These are phyloP conservation scores for Podospora conica DNA, from an alignment of 495 filamentous ascomycete species.

Conservation along the genomic window DNA sequence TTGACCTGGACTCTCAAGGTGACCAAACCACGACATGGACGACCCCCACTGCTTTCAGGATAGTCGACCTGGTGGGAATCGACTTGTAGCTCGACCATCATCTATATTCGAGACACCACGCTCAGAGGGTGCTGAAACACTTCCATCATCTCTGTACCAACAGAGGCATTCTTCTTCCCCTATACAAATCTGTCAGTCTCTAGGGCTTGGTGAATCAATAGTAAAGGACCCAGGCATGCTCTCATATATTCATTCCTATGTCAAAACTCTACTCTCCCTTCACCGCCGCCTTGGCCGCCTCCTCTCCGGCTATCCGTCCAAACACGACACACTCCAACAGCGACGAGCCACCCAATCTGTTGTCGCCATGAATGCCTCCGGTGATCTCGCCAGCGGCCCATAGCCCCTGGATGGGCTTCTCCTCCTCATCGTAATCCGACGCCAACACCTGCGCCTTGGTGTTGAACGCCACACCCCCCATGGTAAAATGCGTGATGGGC, in stretches of 20 bases:
- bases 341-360: constrained; percentile 47
- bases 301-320: constrained; percentile 48
- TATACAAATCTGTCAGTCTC: too few relatives aligned
- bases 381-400: constrained; percentile 53
- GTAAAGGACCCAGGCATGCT: too few relatives aligned
- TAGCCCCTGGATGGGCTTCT: constrained; percentile 37
- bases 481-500: constrained; percentile 56
- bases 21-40: background rate
- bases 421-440: constrained; percentile 20
- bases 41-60: background rate
- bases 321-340: constrained; percentile 56
- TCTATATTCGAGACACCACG: too few relatives aligned
- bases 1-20: background rate
- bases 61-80: background rate
- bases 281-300: constrained; percentile 29
- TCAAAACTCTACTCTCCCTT: background rate
- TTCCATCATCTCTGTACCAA: too few relatives aligned
- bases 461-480: constrained; percentile 50
- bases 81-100: background rate
- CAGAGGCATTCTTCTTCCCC: too few relatives aligned
- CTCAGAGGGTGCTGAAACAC: too few relatives aligned
- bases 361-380: constrained; percentile 51
- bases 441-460: constrained; percentile 36
- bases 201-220: too few relatives aligned
- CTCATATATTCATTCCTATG: too few relatives aligned